Evolutionary conservation across 768 basidiomycete species (phyloP).

Genomic region (Collybia sp.): DNA sequence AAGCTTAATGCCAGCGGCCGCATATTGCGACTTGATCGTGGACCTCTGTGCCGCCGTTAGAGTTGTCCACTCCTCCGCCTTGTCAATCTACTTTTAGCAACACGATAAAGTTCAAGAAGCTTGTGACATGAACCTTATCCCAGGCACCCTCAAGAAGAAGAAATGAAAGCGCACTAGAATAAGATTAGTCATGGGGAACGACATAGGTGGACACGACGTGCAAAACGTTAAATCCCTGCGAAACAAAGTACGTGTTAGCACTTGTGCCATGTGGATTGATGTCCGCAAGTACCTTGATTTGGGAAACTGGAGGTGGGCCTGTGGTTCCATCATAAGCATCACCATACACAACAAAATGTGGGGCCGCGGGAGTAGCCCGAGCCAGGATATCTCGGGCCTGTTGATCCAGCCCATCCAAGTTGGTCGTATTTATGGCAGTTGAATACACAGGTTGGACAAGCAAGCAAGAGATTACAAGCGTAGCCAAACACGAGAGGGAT

Average conservation of each 20-base stretch:
- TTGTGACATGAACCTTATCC: slow-evolving; percentile 38
- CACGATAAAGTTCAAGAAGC: not conserved
- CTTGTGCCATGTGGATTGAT: not conserved
- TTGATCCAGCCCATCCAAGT: slow-evolving; percentile 21
- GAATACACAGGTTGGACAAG: slow-evolving; percentile 9
- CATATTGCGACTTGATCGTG: slow-evolving; percentile 48
- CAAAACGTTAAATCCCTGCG: slow-evolving; percentile 58
- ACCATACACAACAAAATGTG: slow-evolving; percentile 44
- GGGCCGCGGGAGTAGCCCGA: slow-evolving; percentile 38
- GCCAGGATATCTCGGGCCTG: slow-evolving; percentile 26
- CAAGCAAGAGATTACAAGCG: slow-evolving; percentile 11
- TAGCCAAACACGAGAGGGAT: slow-evolving; percentile 6
- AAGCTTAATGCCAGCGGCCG: slow-evolving; percentile 52
- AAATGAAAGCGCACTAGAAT: slow-evolving; percentile 44
- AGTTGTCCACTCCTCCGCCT: slow-evolving; percentile 50
- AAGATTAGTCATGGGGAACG: slow-evolving; percentile 1
- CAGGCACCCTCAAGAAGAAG: slow-evolving; percentile 49
- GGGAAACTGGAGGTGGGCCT: slow-evolving; percentile 43
- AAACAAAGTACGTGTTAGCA: not conserved
- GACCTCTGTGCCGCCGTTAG: slow-evolving; percentile 41
- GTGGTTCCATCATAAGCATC: slow-evolving; percentile 39
- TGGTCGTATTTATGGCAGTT: slow-evolving; percentile 12
- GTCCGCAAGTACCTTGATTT: slow-evolving; percentile 29
- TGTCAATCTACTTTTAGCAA: not conserved
- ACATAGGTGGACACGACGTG: slow-evolving; percentile 17